Base-by-base conservation (phyloP, 1,284 basidiomycete genomes). In the Melampsora occidentalis region DNA sequence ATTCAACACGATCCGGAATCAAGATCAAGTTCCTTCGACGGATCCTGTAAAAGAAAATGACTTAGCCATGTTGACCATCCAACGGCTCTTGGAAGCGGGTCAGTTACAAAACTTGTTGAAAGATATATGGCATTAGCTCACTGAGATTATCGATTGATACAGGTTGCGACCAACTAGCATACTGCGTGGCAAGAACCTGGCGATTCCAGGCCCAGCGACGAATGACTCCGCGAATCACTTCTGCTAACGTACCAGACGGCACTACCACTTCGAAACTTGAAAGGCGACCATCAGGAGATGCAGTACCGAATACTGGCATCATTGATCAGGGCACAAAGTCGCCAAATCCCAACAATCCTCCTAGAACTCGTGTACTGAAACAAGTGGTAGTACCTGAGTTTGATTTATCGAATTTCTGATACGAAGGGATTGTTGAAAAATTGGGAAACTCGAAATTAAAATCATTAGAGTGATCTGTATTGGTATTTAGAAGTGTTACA, bases 371-470 rank as follows among this genome's bases (percentile, higher is more conserved):
- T 48, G 12, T 72, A 16, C 42, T 57, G 48, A 65, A n/a, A 39
- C 71, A 66, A 57, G 59, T 63, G 20, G 71, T 67, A 14, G 49
- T 73, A 14, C 71, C 71, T 12, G 71, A 73, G 61, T 73, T 73
- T 42, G 71, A 73, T 18, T 35, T 73, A 35, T 73, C 71, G 12
- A 73, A 61, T 25, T 73, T 73, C 42, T 73, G 46, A 46, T 46
- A 12, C 46, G 16, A 46, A 46, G 14, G 1, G 16, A 46, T 46
- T 46, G 12, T 46, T 16, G 46, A 46, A 46, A 12, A 46, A 46
- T 16, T 46, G 46, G 16, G 18, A 46, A 18, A 16, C 14, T 46
- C 46, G 46, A 18, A 46, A 18, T 46, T 14, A 46, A 28, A 46
- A 46, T 46, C 16, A 46, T 46, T 18, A 46, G 46, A 18, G 46